phyloP scores from a whole-genome alignment of 371 early-diverging fungal genomes.

The Syncephalastrum racemosum region DNA sequence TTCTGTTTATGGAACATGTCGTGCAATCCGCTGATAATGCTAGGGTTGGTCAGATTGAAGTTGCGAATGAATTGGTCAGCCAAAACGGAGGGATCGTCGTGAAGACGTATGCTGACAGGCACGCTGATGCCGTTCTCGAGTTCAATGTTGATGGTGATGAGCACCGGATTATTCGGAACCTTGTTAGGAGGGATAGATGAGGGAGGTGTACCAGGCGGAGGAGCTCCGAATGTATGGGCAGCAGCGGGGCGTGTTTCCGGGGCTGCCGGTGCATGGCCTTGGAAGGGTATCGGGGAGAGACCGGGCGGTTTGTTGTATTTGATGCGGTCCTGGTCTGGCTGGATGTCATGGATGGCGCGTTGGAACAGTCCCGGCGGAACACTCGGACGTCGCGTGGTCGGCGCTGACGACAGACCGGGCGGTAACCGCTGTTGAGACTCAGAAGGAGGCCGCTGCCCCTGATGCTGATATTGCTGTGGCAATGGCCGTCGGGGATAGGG shows the following conservation, averaged over 20 bases:
- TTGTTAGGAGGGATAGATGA: not conserved
- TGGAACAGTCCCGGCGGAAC: constrained; percentile 18
- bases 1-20: constrained; percentile 16
- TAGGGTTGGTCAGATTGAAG: constrained; percentile 8
- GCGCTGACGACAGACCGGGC: not conserved
- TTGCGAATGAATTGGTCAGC: constrained; percentile 12
- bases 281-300: constrained; percentile 15
- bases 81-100: constrained; percentile 17
- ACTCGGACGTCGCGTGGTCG: not conserved
- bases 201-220: too few relatives aligned
- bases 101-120: constrained; percentile 16
- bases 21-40: constrained; percentile 10
- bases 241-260: too few relatives aligned
- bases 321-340: not conserved
- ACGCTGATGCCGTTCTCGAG: constrained; percentile 12
- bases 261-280: not conserved
- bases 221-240: too few relatives aligned
- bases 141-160: constrained; percentile 22
- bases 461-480: not conserved
- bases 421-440: too few relatives aligned
- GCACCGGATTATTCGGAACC: constrained; percentile 13
- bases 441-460: not conserved
- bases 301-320: constrained; percentile 11
- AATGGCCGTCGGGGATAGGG: too few relatives aligned
- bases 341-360: constrained; percentile 4